Evolutionary conservation across 1,284 basidiomycete genomes (phyloP), one percentile per base, ranked within the genome.

Genomic region (Cutaneotrichosporon mucoides): DNA sequence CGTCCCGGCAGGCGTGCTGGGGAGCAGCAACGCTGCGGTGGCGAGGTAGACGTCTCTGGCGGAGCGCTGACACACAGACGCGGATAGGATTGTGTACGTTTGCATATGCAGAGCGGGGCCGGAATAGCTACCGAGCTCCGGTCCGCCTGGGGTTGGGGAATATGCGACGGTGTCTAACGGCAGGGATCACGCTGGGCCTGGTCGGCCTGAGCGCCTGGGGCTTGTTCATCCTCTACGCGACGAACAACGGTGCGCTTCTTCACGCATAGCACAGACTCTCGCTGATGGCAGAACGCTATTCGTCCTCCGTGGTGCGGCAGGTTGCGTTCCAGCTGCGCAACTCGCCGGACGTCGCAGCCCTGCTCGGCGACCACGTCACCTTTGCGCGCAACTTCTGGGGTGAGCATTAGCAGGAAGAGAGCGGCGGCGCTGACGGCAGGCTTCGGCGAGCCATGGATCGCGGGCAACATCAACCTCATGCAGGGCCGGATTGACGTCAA

Each of bases 401-500:
- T 78, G 56, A 67, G 76, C 76, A 11, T 6, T 13, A 24, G 41
- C n/a, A 37, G 15, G 10, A 7, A 2, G 35, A 5, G 3, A 5
- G 4, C 11, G 3, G 24, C 24, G 24, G 24, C 24, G 9, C 36
- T 16, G 24, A n/a, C 2, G 11, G 11, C 58, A 75, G 75, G 72
- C 34, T 68, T 78, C 47, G 75, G 76, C 36, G 72, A 77, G 55
- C 76, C 76, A n/a, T 78, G 73, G 71, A 76, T 78, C 46, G 72
- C 72, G 24, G 77, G 77, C 15, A 69, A 64, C 36, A 71, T 76
- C 63, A 79, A 77, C 66, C 63, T 75, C 45, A 75, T 78, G 70
- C 76, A 79, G 68, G 77, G 77, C 54, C 69, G 73, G 35, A 76
- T 79, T 44, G 77, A 79, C 57, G 63, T 79, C 34, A 76, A 72